Evolutionary conservation across 1,139 yeast species (phyloP).

Genomic region (Pichia sp.): DNA sequence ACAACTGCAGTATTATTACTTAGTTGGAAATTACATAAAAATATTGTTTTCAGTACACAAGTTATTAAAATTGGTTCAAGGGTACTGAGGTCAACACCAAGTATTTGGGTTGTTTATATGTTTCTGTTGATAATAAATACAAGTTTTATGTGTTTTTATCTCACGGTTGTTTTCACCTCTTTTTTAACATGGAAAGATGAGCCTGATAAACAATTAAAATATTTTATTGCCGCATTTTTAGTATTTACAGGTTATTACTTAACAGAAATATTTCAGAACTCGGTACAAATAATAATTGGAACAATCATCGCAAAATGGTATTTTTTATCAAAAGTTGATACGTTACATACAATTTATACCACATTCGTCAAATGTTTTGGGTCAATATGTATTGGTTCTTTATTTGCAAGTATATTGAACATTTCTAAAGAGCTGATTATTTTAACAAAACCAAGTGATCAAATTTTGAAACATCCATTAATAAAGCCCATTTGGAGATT

Average conservation of each 20-base stretch:
- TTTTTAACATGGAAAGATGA: slow-evolving; percentile 56
- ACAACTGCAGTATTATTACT: slow-evolving; percentile 60
- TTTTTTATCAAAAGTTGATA: slow-evolving; percentile 74
- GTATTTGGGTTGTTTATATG: slow-evolving; percentile 54
- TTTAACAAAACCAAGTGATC: slow-evolving; percentile 17
- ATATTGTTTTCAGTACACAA: slow-evolving; percentile 58
- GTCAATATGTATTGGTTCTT: slow-evolving; percentile 80
- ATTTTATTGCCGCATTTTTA: slow-evolving; percentile 36
- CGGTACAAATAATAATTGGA: slow-evolving; percentile 75
- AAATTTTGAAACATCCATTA: slow-evolving; percentile 14
- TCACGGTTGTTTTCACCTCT: slow-evolving; percentile 64
- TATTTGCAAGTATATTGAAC: slow-evolving; percentile 71
- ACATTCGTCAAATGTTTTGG: slow-evolving; percentile 85
- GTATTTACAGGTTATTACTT: slow-evolving; percentile 76
- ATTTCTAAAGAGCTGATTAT: slow-evolving; percentile 30
- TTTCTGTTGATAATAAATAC: slow-evolving; percentile 62
- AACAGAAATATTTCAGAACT: slow-evolving; percentile 74
- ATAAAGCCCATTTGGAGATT: slow-evolving; percentile 60
- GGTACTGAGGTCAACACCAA: slow-evolving; percentile 66
- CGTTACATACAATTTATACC: slow-evolving; percentile 69
- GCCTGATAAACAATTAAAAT: neutral
- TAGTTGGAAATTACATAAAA: slow-evolving; percentile 62
- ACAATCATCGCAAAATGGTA: slow-evolving; percentile 94
- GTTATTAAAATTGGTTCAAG: slow-evolving; percentile 68
- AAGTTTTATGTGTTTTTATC: slow-evolving; percentile 43